Evolutionary conservation across 805 yeast species (phyloP).

Genomic region (Ogataea salicorniae): DNA sequence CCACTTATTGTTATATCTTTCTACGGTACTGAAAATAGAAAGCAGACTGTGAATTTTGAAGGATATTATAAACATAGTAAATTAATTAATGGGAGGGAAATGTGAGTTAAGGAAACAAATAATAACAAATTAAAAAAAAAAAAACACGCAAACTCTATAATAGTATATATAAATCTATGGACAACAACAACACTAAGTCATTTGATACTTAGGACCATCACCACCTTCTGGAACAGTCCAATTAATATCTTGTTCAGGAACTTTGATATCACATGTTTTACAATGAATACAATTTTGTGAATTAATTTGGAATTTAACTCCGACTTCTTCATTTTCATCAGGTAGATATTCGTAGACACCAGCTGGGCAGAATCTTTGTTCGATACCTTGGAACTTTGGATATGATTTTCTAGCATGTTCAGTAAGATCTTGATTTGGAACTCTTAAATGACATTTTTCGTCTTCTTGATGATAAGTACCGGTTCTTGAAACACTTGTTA

Average conservation of each 20-base stretch:
- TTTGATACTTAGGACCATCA: slow-evolving; percentile 93
- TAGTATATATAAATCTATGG: not conserved
- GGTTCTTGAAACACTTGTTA: slow-evolving; percentile 93
- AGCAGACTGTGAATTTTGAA: too few relatives aligned
- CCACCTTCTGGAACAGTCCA: slow-evolving; percentile 99
- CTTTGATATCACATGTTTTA: slow-evolving; percentile 97
- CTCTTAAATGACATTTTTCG: slow-evolving; percentile 81
- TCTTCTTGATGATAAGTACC: slow-evolving; percentile 96
- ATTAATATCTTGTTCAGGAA: slow-evolving; percentile 86
- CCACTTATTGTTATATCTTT: too few relatives aligned
- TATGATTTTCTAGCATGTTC: slow-evolving; percentile 65
- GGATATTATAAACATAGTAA: too few relatives aligned
- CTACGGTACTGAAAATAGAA: too few relatives aligned
- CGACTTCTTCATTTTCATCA: slow-evolving; percentile 51
- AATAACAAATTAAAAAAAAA: not conserved
- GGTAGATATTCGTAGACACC: slow-evolving; percentile 92
- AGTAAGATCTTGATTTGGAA: slow-evolving; percentile 56
- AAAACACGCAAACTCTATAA: not conserved
- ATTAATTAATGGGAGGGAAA: too few relatives aligned
- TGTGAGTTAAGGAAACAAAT: not conserved
- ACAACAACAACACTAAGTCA: slow-evolving; percentile 40
- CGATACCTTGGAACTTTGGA: slow-evolving; percentile 81
- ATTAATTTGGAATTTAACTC: slow-evolving; percentile 87
- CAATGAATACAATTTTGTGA: slow-evolving; percentile 98
- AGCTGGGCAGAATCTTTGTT: slow-evolving; percentile 93